Evolutionary conservation across 306 rosid genomes (phyloP), one percentile per base, ranked within the genome.

Genomic region (Pterocarpus macrocarpus): DNA sequence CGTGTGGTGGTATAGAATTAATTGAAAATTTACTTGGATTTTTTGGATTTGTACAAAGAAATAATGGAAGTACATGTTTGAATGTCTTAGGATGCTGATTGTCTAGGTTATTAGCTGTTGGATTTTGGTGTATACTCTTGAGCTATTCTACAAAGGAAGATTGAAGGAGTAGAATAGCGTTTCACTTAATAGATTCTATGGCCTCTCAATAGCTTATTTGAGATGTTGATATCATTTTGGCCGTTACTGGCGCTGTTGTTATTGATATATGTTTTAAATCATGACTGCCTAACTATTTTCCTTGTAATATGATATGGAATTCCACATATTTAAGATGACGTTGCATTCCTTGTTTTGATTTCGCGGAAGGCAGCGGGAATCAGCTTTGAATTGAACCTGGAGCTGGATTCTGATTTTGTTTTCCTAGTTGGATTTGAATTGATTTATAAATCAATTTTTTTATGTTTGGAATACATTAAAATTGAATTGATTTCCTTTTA

Each of bases 331-430:
- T 52, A 47, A 22, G 73, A 49, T 50, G 35, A 30, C 17, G 34
- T 34, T 71, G 71, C 64, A 44, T 70, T 36, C 5, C 28, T 49
- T 76, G 72, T 63, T 49, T 77, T 36, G 38, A 7, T 7, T 30
- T 39, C 14, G 30, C 15, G n/a, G 43, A 53, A 36, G n/a, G 22
- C 33, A 55, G 61, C 15, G 53, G 63, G 38, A 14, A 47, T 43
- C 53, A 47, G 62, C 73, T 38, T 72, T 56, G 17, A 5, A 8
- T 77, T 52, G 41, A 66, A 77, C 66, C 56, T 77, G 17, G 38
- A 14, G 11, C 30, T 75, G 50, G 47, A 5, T 58, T 67, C 33
- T 14, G 9, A 33, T 17, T 45, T 63, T 33, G 30, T 38, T 64
- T 16, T 47, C 22, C n/a, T 32, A 47, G 53, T 47, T 47, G 53